These are phyloP conservation scores for Afroboletus lepidellus DNA, from an alignment of 1,284 basidiomycete species.

Conservation along the genomic window DNA sequence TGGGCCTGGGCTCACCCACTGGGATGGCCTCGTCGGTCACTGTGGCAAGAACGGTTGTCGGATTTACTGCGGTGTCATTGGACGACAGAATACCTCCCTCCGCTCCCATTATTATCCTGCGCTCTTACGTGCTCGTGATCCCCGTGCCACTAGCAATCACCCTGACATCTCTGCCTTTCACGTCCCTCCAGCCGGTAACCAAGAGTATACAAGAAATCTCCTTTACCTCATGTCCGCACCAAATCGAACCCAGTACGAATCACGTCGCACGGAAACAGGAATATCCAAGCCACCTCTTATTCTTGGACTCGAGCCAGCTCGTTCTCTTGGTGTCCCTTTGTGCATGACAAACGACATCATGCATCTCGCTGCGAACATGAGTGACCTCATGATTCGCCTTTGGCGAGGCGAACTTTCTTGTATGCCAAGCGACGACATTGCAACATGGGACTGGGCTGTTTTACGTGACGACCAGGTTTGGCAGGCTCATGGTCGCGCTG, in stretches of 20 bases:
- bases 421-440: neutral
- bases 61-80: neutral
- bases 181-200: neutral
- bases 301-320: slow-evolving; percentile 11
- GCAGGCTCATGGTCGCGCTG: neutral
- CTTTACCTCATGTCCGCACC: neutral
- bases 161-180: neutral
- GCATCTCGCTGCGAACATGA: neutral
- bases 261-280: neutral
- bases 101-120: neutral
- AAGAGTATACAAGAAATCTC: neutral
- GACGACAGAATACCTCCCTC: neutral
- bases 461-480: neutral
- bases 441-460: neutral
- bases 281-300: neutral
- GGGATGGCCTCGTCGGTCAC: neutral
- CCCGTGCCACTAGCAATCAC: no score
- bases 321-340: neutral
- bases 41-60: neutral
- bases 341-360: slow-evolving; percentile 4
- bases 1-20: neutral
- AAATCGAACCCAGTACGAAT: neutral
- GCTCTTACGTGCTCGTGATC: neutral
- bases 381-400: neutral
- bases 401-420: neutral